Base-by-base conservation (phyloP, 1,284 basidiomycete species). In the Tilletia setariae region DNA sequence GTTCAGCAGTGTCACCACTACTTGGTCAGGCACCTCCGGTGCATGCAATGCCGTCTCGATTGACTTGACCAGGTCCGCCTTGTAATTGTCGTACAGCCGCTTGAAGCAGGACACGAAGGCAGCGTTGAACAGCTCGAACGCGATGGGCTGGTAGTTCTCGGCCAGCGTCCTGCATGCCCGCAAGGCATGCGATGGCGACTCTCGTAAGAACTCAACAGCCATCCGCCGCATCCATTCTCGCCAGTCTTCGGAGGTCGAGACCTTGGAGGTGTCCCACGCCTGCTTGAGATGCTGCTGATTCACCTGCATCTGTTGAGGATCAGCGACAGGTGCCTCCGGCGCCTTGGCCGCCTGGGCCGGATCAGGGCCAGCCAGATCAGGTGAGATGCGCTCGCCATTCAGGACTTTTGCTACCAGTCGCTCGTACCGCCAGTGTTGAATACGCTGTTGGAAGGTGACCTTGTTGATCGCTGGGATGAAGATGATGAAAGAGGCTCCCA, bases 61-160 rank as follows among this genome's bases (percentile, higher is more conserved):
- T 3, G 93, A 90, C 51, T 90, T 89, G 62, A 97, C 93, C 49
- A 98, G 87, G 51, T 77, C 76, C 69, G 77, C 77, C 69, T 79
- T 78, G 64, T 81, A 82, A 66, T 73, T 71, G 47, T 98, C 95
- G 79, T 94, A 98, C 7, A 99, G 85, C 78, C 97, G 94, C 4
- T 90, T 89, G 95, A 95, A 98, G 78, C 96, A 98, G 6, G 94
- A 98, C 19, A 98, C 89, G 83, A 98, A 98, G 0, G 96, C 96
- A 11, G 95, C 93, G 82, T 98, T 98, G 86, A 98, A 98, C 8
- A 99, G 85, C 79, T 97, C 94, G 76, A 92, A 91, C 0, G 94
- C 94, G 68, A 98, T 86, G 0, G 94, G 93, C 16, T 90, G 88
- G 83, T 98, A 93, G 28, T 91, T 89, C 78, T 97, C 93, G 1